Evolutionary conservation across 2,329 filamentous ascomycete genomes (phyloP), one percentile per base, ranked within the genome.

Genomic region (Cladosporium sp.): DNA sequence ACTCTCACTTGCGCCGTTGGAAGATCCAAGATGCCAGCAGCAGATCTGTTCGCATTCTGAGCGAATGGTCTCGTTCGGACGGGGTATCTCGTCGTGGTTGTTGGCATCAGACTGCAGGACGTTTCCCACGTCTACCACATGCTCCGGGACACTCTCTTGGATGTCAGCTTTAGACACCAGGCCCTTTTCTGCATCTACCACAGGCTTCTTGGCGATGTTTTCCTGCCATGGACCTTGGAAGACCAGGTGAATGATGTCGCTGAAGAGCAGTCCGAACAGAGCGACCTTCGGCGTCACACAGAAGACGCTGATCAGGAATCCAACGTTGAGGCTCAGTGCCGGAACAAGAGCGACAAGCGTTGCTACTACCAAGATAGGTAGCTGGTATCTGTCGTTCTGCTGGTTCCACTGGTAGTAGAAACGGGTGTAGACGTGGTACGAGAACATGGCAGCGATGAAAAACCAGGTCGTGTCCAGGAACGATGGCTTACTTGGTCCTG

Each of bases 321-420:
- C 51, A 32, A 32, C 8, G 6, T 32, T 54, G 18, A 54, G 51
- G 18, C 51, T 21, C 51, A 54, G 18, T 7, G 51, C 51, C 11
- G 51, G 30, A n/a, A 54, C 18, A 21, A 54, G 28, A 7, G 26
- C 51, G 2, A 32, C 26, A 28, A 54, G 26, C 2, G 28, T 3
- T 54, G 51, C 28, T 30, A 32, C 28, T n/a, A 21, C 8, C 26
- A 54, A 13, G 2, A 32, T 32, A 5, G 51, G 51, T n/a, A 54
- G 8, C 28, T 54, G 51, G 51, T n/a, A 54, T 32, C 51, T 54
- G 51, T 54, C 51, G 28, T 30, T n/a, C 21, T 54, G 51, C 51
- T 28, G 26, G 3, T 54, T 54, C 51, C 51, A 54, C 26, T 54
- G 18, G 26, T 54, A 54, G 8, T 54, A 54, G 26, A 28, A 54